Conservation (phyloP, 2,329 filamentous ascomycete genomes). For the Diaporthe aspalathi region DNA sequence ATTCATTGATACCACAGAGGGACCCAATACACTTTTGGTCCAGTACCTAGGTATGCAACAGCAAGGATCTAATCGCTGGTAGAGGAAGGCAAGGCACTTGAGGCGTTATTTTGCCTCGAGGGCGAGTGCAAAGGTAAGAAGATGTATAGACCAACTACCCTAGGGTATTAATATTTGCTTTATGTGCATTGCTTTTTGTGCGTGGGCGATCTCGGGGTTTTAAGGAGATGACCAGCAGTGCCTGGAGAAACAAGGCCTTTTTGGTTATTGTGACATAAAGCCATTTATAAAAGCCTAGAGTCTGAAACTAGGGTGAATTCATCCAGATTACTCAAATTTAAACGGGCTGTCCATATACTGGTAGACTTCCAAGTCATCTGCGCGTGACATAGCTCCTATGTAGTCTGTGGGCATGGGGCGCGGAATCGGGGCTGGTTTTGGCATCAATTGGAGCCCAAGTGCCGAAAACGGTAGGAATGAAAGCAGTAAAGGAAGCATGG, state of each 20-base stretch:
- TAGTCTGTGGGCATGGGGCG: background rate
- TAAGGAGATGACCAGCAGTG: background rate
- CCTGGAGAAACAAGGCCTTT: background rate
- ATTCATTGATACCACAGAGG: background rate
- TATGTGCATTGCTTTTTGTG: background rate
- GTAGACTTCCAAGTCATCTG: too few relatives aligned
- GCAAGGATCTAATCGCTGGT: background rate
- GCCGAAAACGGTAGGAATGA: slow-evolving; percentile 1
- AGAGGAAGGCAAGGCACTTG: background rate
- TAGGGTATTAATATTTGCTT: background rate
- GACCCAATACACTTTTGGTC: background rate
- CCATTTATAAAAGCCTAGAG: background rate
- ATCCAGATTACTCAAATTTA: background rate
- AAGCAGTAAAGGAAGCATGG: background rate
- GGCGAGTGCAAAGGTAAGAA: background rate
- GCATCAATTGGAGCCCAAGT: background rate
- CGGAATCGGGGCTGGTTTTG: background rate
- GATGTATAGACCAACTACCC: background rate
- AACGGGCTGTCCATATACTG: too few relatives aligned
- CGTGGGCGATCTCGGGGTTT: background rate
- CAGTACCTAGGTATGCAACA: background rate
- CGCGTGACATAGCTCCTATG: background rate
- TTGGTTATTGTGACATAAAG: background rate
- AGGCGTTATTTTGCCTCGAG: background rate
- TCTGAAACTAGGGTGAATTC: background rate